A percentile compares a stretch with the other conserved stretches of the same genome.
Evolutionary conservation across 306 rosid genomes (phyloP).

Genomic region (Quercus alba): DNA sequence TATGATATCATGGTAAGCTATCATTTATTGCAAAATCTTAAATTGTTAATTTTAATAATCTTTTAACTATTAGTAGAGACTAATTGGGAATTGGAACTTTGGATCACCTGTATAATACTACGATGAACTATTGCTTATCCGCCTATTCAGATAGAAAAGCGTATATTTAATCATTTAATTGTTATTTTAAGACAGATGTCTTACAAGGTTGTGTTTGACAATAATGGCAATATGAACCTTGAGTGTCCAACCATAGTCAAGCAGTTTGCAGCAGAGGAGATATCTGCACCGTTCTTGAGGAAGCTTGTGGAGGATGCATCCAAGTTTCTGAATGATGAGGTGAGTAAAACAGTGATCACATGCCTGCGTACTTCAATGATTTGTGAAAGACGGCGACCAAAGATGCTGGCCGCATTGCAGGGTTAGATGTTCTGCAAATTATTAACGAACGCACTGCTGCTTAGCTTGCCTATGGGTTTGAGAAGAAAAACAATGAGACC

Average conservation of each 20-base stretch:
- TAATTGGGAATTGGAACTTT: no score
- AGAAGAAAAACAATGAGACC: no score
- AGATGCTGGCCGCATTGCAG: conserved; percentile 97
- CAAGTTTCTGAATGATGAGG: conserved; percentile 87
- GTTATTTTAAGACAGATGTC: conserved; percentile 26
- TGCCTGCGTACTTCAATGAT: conserved; percentile 96
- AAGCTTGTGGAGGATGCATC: conserved; percentile 99
- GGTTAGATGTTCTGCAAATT: conserved; percentile 88
- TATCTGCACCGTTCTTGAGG: conserved; percentile 92
- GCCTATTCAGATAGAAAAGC: no score
- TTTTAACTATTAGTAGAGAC: no score
- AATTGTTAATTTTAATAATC: no score
- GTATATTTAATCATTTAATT: no score
- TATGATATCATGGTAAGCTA: no score
- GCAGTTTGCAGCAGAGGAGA: conserved; percentile 80
- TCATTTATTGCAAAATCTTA: no score
- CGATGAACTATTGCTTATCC: no score
- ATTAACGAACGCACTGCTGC: no score
- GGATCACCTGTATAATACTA: no score
- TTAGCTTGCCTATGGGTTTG: no score
- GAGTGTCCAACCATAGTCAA: conserved; percentile 83
- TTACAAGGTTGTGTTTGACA: conserved; percentile 65
- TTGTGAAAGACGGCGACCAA: conserved; percentile 92
- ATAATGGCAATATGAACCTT: conserved; percentile 79
- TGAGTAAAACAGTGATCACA: conserved; percentile 88